Conservation (phyloP, 192 early-diverging fungal genomes). For the Coemansia sp. region DNA sequence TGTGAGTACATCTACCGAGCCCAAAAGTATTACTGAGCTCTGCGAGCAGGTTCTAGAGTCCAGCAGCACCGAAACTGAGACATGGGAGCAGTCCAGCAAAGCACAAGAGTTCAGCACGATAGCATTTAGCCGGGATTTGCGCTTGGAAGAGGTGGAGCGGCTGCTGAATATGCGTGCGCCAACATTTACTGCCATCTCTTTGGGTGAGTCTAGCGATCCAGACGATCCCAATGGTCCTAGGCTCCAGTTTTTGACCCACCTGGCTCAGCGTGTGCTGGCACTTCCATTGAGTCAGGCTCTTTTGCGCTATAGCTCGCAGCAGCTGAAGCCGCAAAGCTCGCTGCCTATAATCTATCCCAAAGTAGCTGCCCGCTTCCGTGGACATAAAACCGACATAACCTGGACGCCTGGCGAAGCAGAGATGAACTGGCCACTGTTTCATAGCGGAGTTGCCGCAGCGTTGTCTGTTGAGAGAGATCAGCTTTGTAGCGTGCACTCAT, state of each 20-base stretch:
- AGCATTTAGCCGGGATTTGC: slow-evolving; percentile 37
- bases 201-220: not conserved
- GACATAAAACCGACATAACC: slow-evolving; percentile 49
- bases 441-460: slow-evolving; percentile 80
- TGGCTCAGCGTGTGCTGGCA: slow-evolving; percentile 58
- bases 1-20: not conserved
- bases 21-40: slow-evolving; percentile 16
- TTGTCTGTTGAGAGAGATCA: slow-evolving; percentile 63
- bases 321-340: slow-evolving; percentile 55
- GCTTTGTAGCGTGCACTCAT: slow-evolving; percentile 55
- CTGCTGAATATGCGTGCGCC: slow-evolving; percentile 15
- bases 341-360: slow-evolving; percentile 59
- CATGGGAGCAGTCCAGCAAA: slow-evolving; percentile 3
- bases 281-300: slow-evolving; percentile 66
- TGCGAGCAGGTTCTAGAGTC: slow-evolving; percentile 17
- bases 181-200: slow-evolving; percentile 5
- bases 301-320: slow-evolving; percentile 63
- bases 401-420: slow-evolving; percentile 33
- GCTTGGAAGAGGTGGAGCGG: slow-evolving; percentile 31
- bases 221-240: slow-evolving; percentile 16
- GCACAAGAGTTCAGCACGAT: slow-evolving; percentile 18
- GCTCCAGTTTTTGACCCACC: slow-evolving; percentile 18
- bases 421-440: slow-evolving; percentile 81
- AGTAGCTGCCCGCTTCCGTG: slow-evolving; percentile 64
- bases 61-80: not conserved